Evolutionary conservation across 1,139 yeast species (phyloP), one percentile per base, ranked within the genome.

Genomic region (Debaryomyces nepalensis): DNA sequence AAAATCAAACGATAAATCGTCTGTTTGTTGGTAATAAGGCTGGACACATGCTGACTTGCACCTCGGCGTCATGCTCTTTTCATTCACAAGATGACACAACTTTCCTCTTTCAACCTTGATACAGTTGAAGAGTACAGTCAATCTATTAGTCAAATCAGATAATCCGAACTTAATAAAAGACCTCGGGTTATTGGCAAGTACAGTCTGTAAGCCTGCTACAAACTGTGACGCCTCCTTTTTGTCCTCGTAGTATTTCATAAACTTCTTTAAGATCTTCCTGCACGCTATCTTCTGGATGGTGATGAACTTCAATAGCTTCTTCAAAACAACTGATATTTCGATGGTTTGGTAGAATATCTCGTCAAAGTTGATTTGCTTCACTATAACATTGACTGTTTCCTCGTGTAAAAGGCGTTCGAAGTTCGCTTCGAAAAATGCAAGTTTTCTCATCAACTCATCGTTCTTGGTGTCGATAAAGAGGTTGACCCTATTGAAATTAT

Each of bases 211-310:
- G 14, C 67, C 65, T 39, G 68, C 58, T 4, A 79, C 63, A 26
- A 77, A 66, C 24, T 68, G 68, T 21, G 62, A 54, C 26, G 76
- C 71, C 33, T 61, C 52, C 2, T 59, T 63, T 36, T 62, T 67
- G 61, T 48, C 69, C 47, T 54, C 44, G 41, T 63, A 80, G 68
- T 89, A 82, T 58, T 87, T 88, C 35, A 77, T 57, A 58, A 87
- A 84, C 62, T 90, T 89, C 65, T 90, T 90, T 53, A 89, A 73
- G 43, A 90, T 76, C 64, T 91, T 91, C 50, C 87, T 75, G 38
- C 87, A 71, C 4, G 95, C 97, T 3, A 90, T 82, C 54, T 84
- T 83, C 58, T 91, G 98, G 16, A 90, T 77, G 24, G 87, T 73
- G 12, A 88, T 77, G 58, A 84, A 91, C 48, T 95, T 75, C 14